Conservation (phyloP, 1,284 basidiomycete species). For the Moesziomyces parantarcticus region DNA sequence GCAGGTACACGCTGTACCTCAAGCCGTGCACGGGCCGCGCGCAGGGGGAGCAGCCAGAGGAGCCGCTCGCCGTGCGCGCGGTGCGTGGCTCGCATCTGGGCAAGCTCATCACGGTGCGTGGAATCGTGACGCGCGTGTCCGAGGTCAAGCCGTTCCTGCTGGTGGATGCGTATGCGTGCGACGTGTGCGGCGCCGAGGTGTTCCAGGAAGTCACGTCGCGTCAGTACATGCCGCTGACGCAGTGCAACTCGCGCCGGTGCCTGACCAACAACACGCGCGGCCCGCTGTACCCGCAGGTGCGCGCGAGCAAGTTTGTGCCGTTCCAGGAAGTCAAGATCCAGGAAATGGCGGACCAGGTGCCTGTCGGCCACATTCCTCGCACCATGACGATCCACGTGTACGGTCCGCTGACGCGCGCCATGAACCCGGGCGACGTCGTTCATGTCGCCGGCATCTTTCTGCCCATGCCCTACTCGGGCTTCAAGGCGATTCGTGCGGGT, state of each 20-base stretch:
- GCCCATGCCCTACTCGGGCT: slow-evolving; percentile 88
- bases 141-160: slow-evolving; percentile 97
- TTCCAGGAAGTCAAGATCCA: slow-evolving; percentile 99
- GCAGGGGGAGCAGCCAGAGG: slow-evolving; percentile 21
- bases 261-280: slow-evolving; percentile 87
- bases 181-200: slow-evolving; percentile 96
- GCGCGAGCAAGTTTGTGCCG: slow-evolving; percentile 94
- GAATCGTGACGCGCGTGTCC: slow-evolving; percentile 96
- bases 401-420: slow-evolving; percentile 85
- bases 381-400: slow-evolving; percentile 96
- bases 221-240: slow-evolving; percentile 86
- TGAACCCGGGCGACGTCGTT: slow-evolving; percentile 96
- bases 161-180: slow-evolving; percentile 98
- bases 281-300: slow-evolving; percentile 96
- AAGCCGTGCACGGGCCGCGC: slow-evolving; percentile 75
- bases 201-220: slow-evolving; percentile 98
- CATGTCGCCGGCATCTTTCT: slow-evolving; percentile 89
- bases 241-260: slow-evolving; percentile 79
- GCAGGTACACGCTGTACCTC: slow-evolving; percentile 96
- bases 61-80: slow-evolving; percentile 84
- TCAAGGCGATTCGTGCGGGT: slow-evolving; percentile 89
- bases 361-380: slow-evolving; percentile 97
- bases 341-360: slow-evolving; percentile 99
- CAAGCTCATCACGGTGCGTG: slow-evolving; percentile 91
- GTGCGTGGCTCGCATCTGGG: slow-evolving; percentile 88